phyloP scores from a whole-genome alignment of 371 early-diverging fungal species.

The Apophysomyces sp. region DNA sequence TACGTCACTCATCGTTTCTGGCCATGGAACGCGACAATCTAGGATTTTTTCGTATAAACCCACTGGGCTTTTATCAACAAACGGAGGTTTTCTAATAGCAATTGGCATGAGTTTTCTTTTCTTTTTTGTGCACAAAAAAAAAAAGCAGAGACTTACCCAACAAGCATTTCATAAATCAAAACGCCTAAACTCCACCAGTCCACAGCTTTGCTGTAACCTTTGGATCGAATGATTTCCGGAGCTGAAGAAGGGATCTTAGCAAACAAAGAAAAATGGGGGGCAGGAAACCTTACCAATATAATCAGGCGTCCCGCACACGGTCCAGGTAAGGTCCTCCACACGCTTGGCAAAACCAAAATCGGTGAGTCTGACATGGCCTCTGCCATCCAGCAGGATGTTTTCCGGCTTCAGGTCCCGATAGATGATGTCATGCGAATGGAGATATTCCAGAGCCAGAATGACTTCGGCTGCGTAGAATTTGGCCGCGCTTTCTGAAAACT shows the following conservation, averaged over 20 bases:
- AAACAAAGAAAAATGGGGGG: slow-evolving; percentile 12
- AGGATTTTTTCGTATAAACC: slow-evolving; percentile 83
- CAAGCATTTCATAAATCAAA: slow-evolving; percentile 94
- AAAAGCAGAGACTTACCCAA: slow-evolving; percentile 69
- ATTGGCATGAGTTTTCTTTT: slow-evolving; percentile 44
- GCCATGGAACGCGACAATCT: slow-evolving; percentile 69
- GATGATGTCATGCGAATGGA: slow-evolving; percentile 93
- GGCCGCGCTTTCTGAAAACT: slow-evolving; percentile 87
- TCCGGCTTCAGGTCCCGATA: slow-evolving; percentile 89
- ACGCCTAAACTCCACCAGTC: slow-evolving; percentile 99
- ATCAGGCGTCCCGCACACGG: slow-evolving; percentile 9
- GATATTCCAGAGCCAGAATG: slow-evolving; percentile 83
- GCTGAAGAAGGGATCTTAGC: slow-evolving; percentile 72
- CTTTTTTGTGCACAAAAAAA: too few relatives aligned
- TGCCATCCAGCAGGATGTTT: slow-evolving; percentile 68
- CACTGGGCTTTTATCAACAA: slow-evolving; percentile 91
- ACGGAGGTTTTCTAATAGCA: slow-evolving; percentile 81
- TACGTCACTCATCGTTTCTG: slow-evolving; percentile 82
- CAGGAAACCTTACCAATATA: slow-evolving; percentile 51
- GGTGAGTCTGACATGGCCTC: slow-evolving; percentile 86
- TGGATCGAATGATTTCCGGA: slow-evolving; percentile 97
- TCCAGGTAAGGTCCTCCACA: slow-evolving; percentile 48
- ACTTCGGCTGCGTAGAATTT: slow-evolving; percentile 82
- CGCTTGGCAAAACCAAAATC: slow-evolving; percentile 98
- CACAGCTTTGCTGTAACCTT: slow-evolving; percentile 96